phyloP scores from a whole-genome alignment of 257 asterid genomes.

The Ophiorrhiza pumila region DNA sequence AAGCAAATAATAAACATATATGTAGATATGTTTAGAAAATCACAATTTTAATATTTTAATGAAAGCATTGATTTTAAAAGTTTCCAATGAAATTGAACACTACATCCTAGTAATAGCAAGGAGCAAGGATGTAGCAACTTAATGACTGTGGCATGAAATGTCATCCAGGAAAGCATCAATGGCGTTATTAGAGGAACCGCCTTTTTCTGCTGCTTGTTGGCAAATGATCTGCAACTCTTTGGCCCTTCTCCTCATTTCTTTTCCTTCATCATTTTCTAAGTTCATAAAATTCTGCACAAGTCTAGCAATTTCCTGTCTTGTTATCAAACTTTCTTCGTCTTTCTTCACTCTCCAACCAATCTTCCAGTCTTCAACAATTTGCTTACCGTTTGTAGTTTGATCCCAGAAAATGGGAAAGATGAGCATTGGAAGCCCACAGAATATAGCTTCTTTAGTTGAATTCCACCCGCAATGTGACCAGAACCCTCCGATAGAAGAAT shows the following conservation, averaged over 20 bases:
- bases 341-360: constrained; percentile 52
- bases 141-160: neutral
- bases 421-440: constrained; percentile 54
- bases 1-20: too few species aligned
- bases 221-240: constrained; percentile 30
- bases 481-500: constrained; percentile 55
- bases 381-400: constrained; percentile 48
- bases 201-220: constrained; percentile 32
- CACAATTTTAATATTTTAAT: too few species aligned
- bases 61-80: too few species aligned
- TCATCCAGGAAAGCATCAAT: constrained; percentile 32
- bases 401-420: constrained; percentile 47
- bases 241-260: constrained; percentile 37
- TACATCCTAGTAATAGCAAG: neutral
- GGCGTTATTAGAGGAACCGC: constrained; percentile 37
- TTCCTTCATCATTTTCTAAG: constrained; percentile 36
- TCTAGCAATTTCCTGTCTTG: constrained; percentile 29
- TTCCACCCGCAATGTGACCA: constrained; percentile 83
- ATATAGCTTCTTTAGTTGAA: constrained; percentile 49
- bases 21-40: too few species aligned
- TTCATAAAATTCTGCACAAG: constrained; percentile 43
- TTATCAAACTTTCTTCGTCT: constrained; percentile 25
- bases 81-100: neutral
- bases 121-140: too few species aligned
- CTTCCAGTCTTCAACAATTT: constrained; percentile 55